Conservation (phyloP, 129 eudicot genomes). For the Pittosporum tobira region DNA sequence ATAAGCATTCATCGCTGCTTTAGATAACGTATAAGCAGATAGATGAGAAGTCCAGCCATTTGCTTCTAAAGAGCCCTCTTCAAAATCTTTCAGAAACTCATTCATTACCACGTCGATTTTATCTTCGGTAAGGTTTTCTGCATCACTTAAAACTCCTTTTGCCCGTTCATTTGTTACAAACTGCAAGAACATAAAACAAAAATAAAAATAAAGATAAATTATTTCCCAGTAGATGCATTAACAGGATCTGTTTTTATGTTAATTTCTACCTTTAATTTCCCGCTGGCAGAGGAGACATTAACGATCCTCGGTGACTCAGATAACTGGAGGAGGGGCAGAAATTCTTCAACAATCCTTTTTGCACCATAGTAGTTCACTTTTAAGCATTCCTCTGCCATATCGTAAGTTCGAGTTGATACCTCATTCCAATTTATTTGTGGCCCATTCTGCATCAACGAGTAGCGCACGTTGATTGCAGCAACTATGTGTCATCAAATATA, state of each 20-base stretch:
- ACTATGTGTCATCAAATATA: too few relatives aligned
- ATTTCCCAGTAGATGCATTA: background rate
- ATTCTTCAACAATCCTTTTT: slow-evolving; percentile 42
- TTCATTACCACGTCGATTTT: background rate
- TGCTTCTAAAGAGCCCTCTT: background rate
- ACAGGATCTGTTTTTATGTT: background rate
- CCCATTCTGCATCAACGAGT: background rate
- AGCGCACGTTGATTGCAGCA: too few relatives aligned
- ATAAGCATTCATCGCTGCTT: slow-evolving; percentile 19
- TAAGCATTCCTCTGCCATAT: slow-evolving; percentile 38
- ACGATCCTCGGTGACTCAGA: slow-evolving; percentile 74
- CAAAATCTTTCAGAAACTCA: slow-evolving; percentile 8
- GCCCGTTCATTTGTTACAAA: background rate
- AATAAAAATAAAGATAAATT: too few relatives aligned
- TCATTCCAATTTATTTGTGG: slow-evolving; percentile 17
- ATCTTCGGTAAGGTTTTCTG: slow-evolving; percentile 15
- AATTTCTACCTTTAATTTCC: slow-evolving; percentile 40
- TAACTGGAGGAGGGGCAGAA: slow-evolving; percentile 41
- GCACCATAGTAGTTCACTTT: slow-evolving; percentile 56
- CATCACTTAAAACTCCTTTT: slow-evolving; percentile 7
- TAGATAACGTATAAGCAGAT: slow-evolving; percentile 14
- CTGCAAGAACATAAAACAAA: background rate
- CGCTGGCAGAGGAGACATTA: slow-evolving; percentile 50
- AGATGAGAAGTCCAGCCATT: slow-evolving; percentile 1
- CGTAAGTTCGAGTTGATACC: slow-evolving; percentile 22